Conservation (phyloP, 169 alveolate genomes). For the Plasmodium vinckei region DNA sequence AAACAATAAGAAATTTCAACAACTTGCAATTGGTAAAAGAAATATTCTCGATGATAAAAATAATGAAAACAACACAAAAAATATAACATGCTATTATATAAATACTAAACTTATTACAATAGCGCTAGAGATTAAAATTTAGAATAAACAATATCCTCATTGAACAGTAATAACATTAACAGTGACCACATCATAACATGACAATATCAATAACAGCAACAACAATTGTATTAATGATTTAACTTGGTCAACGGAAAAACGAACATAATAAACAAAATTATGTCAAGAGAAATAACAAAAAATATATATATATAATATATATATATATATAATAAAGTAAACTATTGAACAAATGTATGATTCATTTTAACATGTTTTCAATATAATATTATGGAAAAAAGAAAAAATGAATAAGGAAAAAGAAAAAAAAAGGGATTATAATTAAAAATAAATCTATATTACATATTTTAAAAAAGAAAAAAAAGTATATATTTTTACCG, state of each 20-base stretch:
- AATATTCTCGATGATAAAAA: neutral
- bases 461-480: conserved; percentile 24
- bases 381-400: conserved; percentile 39
- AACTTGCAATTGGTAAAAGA: too few relatives aligned
- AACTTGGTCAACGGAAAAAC: conserved; percentile 30
- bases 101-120: conserved; percentile 26
- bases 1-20: too few relatives aligned
- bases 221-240: conserved; percentile 16
- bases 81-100: conserved; percentile 8
- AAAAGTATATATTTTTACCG: conserved; percentile 6
- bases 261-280: conserved; percentile 48
- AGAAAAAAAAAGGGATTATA: conserved; percentile 18
- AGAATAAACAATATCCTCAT: conserved; percentile 30
- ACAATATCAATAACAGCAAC: conserved; percentile 3
- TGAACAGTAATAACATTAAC: conserved; percentile 2
- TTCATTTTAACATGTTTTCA: conserved; percentile 72
- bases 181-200: conserved; percentile 33
- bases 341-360: conserved; percentile 74
- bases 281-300: conserved; percentile 12
- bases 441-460: conserved; percentile 50
- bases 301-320: conserved; percentile 32
- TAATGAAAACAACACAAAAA: neutral
- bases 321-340: conserved; percentile 38
- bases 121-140: conserved; percentile 32
- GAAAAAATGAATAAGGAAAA: conserved; percentile 1